Base-by-base conservation (phyloP, 768 basidiomycete genomes). In the Melanogaster broomeanus region DNA sequence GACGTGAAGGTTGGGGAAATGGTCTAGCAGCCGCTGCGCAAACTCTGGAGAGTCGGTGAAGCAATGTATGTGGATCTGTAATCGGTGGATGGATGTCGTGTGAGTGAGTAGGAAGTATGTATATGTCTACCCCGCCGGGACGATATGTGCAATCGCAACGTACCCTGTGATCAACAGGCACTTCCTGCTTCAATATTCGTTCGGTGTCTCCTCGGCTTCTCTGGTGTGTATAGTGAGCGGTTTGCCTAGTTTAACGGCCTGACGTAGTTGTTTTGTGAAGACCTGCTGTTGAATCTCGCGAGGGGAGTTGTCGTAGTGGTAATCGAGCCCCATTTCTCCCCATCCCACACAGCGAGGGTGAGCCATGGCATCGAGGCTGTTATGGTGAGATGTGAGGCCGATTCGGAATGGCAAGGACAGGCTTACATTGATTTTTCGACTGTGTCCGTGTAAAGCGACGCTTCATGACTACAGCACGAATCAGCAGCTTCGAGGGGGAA, bases 321-420 rank as follows among this genome's bases (percentile, higher is more conserved):
- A 92, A 55, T 93, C 91, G 12, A 91, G 77, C 0, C 92, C 90
- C 49, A 93, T 93, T 62, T 95, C 92, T 1, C 92, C 92, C 85
- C 87, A 88, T 3, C 90, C 89, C 7, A 93, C 90, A 60, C 90
- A 92, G 11, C 86, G 82, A 1, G 89, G 87, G 59, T 93, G 90
- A 0, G 73, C 40, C 82, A 91, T 88, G 2, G 90, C 90, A 61
- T 84, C 82, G 44, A 89, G 52, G 25, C 88, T 90, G 60, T 38
- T 15, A 16, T n/a, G 7, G 22, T 16, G 6, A 37, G 40, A 53
- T 28, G 15, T 4, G 0, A 15, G 10, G 0, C 12, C 11, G 7
- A 42, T 19, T 7, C 48, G 41, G 16, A 21, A 31, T 38, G 5
- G 3, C 18, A 13, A 28, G n/a, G 31, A 31, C 2, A 31, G 30